These are phyloP conservation scores for Urtica urens DNA, from an alignment of 306 rosid genomes.

Conservation along the genomic window DNA sequence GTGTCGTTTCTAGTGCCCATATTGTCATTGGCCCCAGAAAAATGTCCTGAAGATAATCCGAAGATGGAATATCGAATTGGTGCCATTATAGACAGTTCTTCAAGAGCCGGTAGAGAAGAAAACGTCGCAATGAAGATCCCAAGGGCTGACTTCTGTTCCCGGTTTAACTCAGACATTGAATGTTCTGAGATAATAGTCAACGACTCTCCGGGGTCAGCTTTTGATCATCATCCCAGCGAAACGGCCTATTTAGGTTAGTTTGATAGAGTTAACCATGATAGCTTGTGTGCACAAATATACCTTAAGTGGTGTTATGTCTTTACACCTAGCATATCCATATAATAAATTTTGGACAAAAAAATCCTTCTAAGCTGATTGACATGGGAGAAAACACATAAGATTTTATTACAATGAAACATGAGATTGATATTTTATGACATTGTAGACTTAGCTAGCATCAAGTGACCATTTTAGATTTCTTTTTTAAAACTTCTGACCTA, in stretches of 20 bases:
- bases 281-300: too few relatives aligned
- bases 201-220: conserved; percentile 14
- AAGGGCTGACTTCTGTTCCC: background rate
- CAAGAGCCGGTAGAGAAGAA: conserved; percentile 8
- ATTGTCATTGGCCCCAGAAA: background rate
- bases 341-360: too few relatives aligned
- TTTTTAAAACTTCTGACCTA: too few relatives aligned
- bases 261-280: too few relatives aligned
- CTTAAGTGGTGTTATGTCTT: too few relatives aligned
- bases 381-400: too few relatives aligned
- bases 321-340: too few relatives aligned
- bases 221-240: background rate
- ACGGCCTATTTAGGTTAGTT: conserved; percentile 8
- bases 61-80: conserved; percentile 1
- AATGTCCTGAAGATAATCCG: background rate
- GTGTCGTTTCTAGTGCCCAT: background rate
- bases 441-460: too few relatives aligned
- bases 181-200: background rate
- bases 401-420: too few relatives aligned
- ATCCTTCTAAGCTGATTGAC: too few relatives aligned
- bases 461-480: too few relatives aligned
- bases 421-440: too few relatives aligned
- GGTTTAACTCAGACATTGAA: background rate
- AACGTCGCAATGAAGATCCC: conserved; percentile 11
- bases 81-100: conserved; percentile 1